A percentile compares a stretch with the other conserved stretches of the same genome.
These are phyloP conservation scores for Fusarium protoensiforme DNA, from an alignment of 2,329 filamentous ascomycete species.

Conservation along the genomic window DNA sequence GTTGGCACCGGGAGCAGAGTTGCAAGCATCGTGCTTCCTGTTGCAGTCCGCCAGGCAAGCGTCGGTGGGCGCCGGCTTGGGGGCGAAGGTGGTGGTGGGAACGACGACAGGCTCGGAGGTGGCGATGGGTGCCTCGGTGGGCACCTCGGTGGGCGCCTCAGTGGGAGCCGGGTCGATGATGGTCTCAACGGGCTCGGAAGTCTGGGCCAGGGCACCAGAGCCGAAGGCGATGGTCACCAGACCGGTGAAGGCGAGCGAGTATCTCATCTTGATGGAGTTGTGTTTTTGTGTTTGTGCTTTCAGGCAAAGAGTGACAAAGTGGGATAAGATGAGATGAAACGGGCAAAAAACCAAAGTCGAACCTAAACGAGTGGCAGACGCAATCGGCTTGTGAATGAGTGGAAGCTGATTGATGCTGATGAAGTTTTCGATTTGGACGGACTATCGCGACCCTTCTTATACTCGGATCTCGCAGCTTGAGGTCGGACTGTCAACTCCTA, in stretches of 20 bases:
- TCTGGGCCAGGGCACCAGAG: constrained; percentile 13
- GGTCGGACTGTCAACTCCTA: neutral
- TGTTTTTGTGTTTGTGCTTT: neutral
- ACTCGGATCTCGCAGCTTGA: neutral
- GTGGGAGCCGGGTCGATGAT: neutral
- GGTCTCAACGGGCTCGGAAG: neutral
- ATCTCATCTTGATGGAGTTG: constrained; percentile 28
- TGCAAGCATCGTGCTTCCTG: neutral
- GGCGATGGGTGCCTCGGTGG: neutral
- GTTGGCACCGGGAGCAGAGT: neutral
- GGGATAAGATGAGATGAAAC: constrained; percentile 6
- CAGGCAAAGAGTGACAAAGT: constrained; percentile 25
- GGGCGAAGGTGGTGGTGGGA: neutral
- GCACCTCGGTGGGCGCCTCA: no score
- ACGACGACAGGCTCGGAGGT: neutral
- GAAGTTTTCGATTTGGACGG: constrained; percentile 6
- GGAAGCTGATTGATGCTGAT: constrained; percentile 33
- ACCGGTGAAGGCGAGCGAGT: constrained; percentile 29
- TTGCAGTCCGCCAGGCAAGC: neutral
- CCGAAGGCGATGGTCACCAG: constrained; percentile 34
- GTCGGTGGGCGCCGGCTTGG: neutral
- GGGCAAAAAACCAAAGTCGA: constrained; percentile 13
- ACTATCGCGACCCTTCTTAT: constrained; percentile 25
- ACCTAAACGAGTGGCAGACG: constrained; percentile 30
- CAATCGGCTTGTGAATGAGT: constrained; percentile 32